phyloP scores from a whole-genome alignment of 768 basidiomycete species.

The Leccinum aurantiacum region DNA sequence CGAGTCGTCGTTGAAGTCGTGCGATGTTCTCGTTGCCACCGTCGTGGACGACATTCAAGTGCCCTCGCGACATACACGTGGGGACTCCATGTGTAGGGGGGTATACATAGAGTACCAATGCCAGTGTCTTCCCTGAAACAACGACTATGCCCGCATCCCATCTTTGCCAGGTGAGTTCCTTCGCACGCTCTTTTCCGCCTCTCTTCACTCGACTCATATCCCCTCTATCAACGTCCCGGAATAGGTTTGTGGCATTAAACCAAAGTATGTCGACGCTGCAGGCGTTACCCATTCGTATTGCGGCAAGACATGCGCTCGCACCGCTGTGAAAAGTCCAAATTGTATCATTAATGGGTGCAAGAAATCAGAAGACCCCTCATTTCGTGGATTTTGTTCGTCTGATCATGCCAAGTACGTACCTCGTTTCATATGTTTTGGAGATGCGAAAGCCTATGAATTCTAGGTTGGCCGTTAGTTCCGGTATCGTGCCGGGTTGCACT shows the following conservation, averaged over 20 bases:
- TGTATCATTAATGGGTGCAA: constrained; percentile 55
- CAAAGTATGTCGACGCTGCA: constrained; percentile 59
- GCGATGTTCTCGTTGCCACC: constrained; percentile 4
- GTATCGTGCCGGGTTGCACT: constrained; percentile 49
- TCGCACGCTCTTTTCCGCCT: constrained; percentile 16
- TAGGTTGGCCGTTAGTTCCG: constrained; percentile 53
- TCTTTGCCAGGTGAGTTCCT: constrained; percentile 29
- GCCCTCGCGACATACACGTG: constrained; percentile 29
- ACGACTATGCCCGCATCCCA: constrained; percentile 21
- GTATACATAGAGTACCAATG: constrained; percentile 23
- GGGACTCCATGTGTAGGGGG: constrained; percentile 1
- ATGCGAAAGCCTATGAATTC: constrained; percentile 9
- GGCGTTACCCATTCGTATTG: constrained; percentile 60
- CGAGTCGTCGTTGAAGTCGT: constrained; percentile 12
- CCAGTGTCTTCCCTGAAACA: constrained; percentile 6
- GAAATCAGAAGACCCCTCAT: constrained; percentile 48
- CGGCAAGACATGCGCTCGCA: constrained; percentile 59
- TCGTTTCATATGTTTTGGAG: constrained; percentile 2
- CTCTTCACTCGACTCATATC: constrained; percentile 11
- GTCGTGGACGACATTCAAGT: constrained; percentile 7
- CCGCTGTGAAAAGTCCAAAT: constrained; percentile 31
- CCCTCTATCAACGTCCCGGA: constrained; percentile 2
- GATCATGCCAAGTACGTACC: constrained; percentile 53
- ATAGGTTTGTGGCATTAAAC: constrained; percentile 59
- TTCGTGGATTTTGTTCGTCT: constrained; percentile 58